Percentiles rank a stretch among this genome's conserved stretches.
phyloP scores from a whole-genome alignment of 2,329 filamentous ascomycete genomes.

The Diaporthe vaccinii region DNA sequence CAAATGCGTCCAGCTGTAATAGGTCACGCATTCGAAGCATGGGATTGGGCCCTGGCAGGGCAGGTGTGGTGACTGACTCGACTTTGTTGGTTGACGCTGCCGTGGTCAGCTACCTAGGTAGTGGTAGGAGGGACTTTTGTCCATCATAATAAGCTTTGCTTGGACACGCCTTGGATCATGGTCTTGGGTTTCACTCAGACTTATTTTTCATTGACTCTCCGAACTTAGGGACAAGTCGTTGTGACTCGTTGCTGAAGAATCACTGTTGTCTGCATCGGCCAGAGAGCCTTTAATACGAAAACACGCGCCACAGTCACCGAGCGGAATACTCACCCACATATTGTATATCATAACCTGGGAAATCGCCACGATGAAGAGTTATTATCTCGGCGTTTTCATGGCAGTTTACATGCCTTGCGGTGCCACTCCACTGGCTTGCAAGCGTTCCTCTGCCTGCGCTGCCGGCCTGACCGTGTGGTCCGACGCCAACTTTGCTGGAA shows the following conservation, averaged over 20 bases:
- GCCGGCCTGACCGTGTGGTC: conserved; percentile 35
- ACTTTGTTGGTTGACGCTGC: neutral
- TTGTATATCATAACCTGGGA: neutral
- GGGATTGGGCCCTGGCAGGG: neutral
- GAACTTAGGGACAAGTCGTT: too few relatives aligned
- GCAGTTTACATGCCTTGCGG: neutral
- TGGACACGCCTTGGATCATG: neutral
- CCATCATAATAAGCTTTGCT: neutral
- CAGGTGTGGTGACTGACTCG: conserved; percentile 12
- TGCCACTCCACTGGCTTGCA: conserved; percentile 16
- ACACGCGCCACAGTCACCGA: too few relatives aligned
- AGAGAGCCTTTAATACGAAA: neutral
- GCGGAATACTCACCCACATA: too few relatives aligned
- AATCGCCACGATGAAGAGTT: neutral
- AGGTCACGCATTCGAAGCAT: neutral
- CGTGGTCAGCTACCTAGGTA: neutral
- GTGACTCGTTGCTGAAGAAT: neutral
- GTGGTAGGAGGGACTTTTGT: neutral
- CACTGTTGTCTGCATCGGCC: too few relatives aligned
- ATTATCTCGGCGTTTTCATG: neutral
- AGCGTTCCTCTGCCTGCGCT: neutral
- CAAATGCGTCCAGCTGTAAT: neutral
- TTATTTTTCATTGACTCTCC: neutral
- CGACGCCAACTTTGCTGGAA: conserved; percentile 38
- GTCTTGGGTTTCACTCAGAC: neutral